Percentiles rank a stretch among this genome's conserved stretches.
phyloP scores from a whole-genome alignment of 768 basidiomycete genomes.

The Candolleomyces eurysporus region DNA sequence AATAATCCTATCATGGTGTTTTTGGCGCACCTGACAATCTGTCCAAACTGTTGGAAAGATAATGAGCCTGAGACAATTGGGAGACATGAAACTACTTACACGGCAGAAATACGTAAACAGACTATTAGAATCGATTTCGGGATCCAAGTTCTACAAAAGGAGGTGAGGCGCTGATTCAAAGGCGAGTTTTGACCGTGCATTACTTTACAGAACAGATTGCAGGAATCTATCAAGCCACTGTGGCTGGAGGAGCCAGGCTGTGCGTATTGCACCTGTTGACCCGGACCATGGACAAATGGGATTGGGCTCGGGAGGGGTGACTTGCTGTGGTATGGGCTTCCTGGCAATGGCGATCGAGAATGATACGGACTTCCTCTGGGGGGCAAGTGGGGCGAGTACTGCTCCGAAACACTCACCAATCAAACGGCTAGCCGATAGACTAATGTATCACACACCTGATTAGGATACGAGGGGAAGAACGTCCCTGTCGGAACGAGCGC shows the following conservation, averaged over 20 bases:
- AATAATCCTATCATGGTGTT: background rate
- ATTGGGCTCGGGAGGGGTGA: conserved; percentile 27
- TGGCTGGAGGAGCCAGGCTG: conserved; percentile 81
- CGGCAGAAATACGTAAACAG: conserved; percentile 81
- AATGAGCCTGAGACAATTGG: conserved; percentile 14
- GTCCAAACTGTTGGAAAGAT: conserved; percentile 60
- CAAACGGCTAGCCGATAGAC: conserved; percentile 1
- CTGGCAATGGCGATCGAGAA: conserved; percentile 48
- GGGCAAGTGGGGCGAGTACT: conserved; percentile 65
- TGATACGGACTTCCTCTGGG: conserved; percentile 23
- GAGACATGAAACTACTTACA: conserved; percentile 38
- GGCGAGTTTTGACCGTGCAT: conserved; percentile 4
- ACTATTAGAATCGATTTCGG: conserved; percentile 80
- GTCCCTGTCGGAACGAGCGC: conserved; percentile 72
- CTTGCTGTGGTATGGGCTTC: conserved; percentile 46
- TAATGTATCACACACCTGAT: conserved; percentile 41
- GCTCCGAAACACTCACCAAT: conserved; percentile 4
- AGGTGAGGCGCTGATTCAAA: background rate
- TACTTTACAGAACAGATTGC: conserved; percentile 89
- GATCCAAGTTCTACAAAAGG: conserved; percentile 69
- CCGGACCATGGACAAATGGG: conserved; percentile 80
- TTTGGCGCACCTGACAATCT: conserved; percentile 72
- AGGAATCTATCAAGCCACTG: conserved; percentile 86
- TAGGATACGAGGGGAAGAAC: conserved; percentile 53
- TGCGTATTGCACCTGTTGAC: conserved; percentile 86